Evolutionary conservation across 2,329 filamentous ascomycete species (phyloP).

Genomic region (Macrophomina tecta): DNA sequence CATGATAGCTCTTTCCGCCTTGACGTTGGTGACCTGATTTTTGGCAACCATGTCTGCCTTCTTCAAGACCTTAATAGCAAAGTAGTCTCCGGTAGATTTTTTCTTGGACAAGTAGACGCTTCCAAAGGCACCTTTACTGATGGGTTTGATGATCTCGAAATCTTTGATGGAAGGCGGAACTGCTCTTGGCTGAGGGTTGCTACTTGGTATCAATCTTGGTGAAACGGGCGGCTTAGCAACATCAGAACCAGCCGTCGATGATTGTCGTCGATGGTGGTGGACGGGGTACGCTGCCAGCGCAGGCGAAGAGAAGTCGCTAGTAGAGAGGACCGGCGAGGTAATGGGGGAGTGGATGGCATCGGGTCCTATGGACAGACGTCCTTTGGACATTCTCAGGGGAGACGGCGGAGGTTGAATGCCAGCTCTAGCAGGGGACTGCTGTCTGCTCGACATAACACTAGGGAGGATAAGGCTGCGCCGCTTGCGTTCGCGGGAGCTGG

Average conservation of each 20-base stretch:
- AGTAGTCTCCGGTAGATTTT: slow-evolving; percentile 97
- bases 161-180: slow-evolving; percentile 97
- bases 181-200: slow-evolving; percentile 83
- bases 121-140: slow-evolving; percentile 97
- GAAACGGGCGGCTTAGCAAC: slow-evolving; percentile 74
- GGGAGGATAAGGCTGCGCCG: slow-evolving; percentile 85
- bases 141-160: slow-evolving; percentile 99
- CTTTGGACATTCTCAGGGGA: slow-evolving; percentile 83
- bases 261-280: slow-evolving; percentile 84
- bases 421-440: slow-evolving; percentile 86
- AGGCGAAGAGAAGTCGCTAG: slow-evolving; percentile 81
- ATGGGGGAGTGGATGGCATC: slow-evolving; percentile 82
- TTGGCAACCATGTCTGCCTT: slow-evolving; percentile 99
- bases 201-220: slow-evolving; percentile 77
- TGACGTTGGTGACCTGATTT: slow-evolving; percentile 98
- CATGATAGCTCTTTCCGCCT: slow-evolving; percentile 98
- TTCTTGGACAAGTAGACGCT: slow-evolving; percentile 98
- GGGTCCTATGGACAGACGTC: slow-evolving; percentile 67
- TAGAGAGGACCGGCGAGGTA: slow-evolving; percentile 83
- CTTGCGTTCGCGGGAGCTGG: slow-evolving; percentile 82
- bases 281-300: slow-evolving; percentile 59
- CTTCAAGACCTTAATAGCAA: slow-evolving; percentile 96
- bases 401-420: slow-evolving; percentile 74
- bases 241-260: slow-evolving; percentile 82
- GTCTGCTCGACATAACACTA: slow-evolving; percentile 77